Base-by-base conservation (phyloP, 352 stramenopile species). In the Globisporangium nodosum region DNA sequence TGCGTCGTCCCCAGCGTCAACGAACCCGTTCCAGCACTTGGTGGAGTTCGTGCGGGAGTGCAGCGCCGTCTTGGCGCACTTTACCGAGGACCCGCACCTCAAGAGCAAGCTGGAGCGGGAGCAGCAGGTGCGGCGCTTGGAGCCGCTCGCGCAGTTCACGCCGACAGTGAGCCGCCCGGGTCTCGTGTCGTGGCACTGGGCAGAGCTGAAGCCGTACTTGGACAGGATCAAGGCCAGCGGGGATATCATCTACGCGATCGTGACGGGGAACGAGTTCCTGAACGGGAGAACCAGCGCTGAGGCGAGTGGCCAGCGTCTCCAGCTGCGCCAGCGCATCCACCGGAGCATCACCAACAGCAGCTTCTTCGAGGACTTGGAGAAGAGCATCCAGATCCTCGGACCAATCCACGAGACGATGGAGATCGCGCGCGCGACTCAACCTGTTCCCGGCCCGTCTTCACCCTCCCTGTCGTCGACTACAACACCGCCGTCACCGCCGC, bases 21-120 rank as follows among this genome's bases (percentile, higher is more conserved):
- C 37, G 9, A 42, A 42, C 37, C 37, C 37, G 37, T 42, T 76
- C 27, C 31, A 33, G 8, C 21, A 48, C 2, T 42, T 76, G 0
- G 53, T 52, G 1, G 50, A 30, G 7, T 54, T 76, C 21, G 42
- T 64, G 8, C 20, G 56, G 3, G 50, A 64, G n/a, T 76, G 69
- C 31, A 51, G 50, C 6, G 24, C 49, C 3, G n/a, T 76, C 15
- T 53, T 71, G 13, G 37, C 18, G 33, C 58, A 56, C 9, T 66
- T 76, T 15, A 47, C 45, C 39, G 30, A 35, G 15, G 61, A 61
- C 20, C 16, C 48, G 27, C 18, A 48, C 24, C 45, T 56, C 24
- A 50, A 45, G 20, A 31, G 13, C 40, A 48, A 33, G 39, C 37
- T 61, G 5, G 56, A 54, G 48, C 18, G 3, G 3, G 37, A 54